phyloP scores from a whole-genome alignment of 2,329 filamentous ascomycete genomes.

The Mariannaea sp. region DNA sequence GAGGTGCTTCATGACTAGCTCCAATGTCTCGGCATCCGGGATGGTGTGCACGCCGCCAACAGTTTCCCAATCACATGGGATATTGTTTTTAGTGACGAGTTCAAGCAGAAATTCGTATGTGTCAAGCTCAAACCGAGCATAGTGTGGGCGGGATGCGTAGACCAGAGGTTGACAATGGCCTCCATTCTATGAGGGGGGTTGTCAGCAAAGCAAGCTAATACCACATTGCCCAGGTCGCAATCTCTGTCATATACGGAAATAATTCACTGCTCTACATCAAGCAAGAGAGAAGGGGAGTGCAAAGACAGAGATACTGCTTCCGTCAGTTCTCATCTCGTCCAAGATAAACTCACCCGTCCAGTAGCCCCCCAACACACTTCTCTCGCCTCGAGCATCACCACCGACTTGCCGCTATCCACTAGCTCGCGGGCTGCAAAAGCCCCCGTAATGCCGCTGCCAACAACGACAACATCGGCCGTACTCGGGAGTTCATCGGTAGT shows the following conservation, averaged over 20 bases:
- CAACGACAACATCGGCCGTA: slow-evolving; percentile 69
- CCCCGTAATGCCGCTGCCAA: slow-evolving; percentile 80
- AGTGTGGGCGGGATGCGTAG: slow-evolving; percentile 62
- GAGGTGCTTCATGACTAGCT: slow-evolving; percentile 56
- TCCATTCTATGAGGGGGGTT: slow-evolving; percentile 59
- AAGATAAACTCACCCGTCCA: slow-evolving; percentile 65
- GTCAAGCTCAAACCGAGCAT: slow-evolving; percentile 73
- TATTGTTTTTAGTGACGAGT: slow-evolving; percentile 59
- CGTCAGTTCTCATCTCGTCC: not conserved
- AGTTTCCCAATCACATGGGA: slow-evolving; percentile 72
- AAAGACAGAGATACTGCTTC: too few species aligned
- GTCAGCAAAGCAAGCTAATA: slow-evolving; percentile 11
- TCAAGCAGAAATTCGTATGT: slow-evolving; percentile 66
- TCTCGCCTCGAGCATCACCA: slow-evolving; percentile 76
- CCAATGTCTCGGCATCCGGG: slow-evolving; percentile 60
- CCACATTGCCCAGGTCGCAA: too few species aligned
- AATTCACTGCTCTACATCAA: too few species aligned
- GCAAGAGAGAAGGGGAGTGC: too few species aligned
- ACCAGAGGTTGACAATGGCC: slow-evolving; percentile 77
- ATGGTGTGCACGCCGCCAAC: slow-evolving; percentile 68
- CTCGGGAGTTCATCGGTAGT: slow-evolving; percentile 67
- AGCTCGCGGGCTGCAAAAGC: slow-evolving; percentile 70
- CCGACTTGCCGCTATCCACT: slow-evolving; percentile 54
- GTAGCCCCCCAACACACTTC: slow-evolving; percentile 86
- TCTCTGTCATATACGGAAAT: too few species aligned